Percentiles rank a stretch among this genome's conserved stretches.
Evolutionary conservation across 345 rosid genomes (phyloP).

Genomic region (Eucalyptus marginata): DNA sequence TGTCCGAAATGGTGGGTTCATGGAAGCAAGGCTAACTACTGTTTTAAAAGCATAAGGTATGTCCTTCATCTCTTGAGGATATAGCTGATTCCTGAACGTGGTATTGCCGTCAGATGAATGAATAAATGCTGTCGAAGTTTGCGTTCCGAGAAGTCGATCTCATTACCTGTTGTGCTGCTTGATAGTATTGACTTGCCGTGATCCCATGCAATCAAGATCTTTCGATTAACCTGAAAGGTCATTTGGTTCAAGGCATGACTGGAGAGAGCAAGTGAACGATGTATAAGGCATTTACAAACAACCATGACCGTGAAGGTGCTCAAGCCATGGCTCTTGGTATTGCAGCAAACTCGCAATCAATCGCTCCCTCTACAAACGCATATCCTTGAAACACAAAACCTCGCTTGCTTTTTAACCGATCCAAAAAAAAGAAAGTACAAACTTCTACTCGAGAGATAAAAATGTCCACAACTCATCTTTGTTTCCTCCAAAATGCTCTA

Average conservation of each 20-base stretch:
- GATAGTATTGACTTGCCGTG: not conserved
- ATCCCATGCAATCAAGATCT: not conserved
- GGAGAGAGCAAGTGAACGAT: not conserved
- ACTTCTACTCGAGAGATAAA: not conserved
- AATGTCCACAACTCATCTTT: not conserved
- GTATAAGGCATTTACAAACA: not conserved
- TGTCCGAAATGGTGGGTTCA: conserved; percentile 3
- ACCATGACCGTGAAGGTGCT: not conserved
- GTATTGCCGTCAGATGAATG: not conserved
- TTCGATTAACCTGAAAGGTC: not conserved
- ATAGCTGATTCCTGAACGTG: not conserved
- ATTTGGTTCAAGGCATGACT: not conserved
- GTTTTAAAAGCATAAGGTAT: not conserved
- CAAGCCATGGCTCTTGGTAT: not conserved
- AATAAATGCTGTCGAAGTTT: not conserved
- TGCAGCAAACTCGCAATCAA: not conserved
- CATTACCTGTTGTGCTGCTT: not conserved
- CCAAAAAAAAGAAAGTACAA: not conserved
- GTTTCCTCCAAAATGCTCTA: no score
- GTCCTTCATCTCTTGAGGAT: not conserved
- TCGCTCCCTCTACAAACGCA: no score
- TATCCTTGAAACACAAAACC: no score
- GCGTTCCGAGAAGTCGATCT: not conserved
- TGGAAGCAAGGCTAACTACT: not conserved
- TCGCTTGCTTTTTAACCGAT: no score